Evolutionary conservation across 306 rosid species (phyloP), one percentile per base, ranked within the genome.

Genomic region (Urtica urens): DNA sequence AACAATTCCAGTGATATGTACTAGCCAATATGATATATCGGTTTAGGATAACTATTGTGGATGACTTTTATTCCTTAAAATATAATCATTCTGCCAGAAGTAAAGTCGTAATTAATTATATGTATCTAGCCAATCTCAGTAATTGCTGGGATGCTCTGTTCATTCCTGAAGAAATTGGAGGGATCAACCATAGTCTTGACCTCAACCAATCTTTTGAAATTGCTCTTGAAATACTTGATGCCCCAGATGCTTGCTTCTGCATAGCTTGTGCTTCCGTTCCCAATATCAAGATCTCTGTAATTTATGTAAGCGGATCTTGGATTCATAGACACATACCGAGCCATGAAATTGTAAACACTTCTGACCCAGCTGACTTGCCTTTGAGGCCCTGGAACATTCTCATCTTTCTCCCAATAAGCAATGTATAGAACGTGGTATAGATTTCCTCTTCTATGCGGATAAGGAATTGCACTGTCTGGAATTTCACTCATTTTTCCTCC

Each of bases 71-170:
- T n/a, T n/a, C n/a, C n/a, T n/a, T n/a, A n/a, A n/a, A n/a, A n/a
- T n/a, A n/a, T n/a, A n/a, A n/a, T n/a, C n/a, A n/a, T n/a, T n/a
- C n/a, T n/a, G n/a, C n/a, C n/a, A n/a, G n/a, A n/a, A n/a, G n/a
- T n/a, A n/a, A n/a, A n/a, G n/a, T n/a, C n/a, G n/a, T n/a, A n/a
- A n/a, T n/a, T n/a, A n/a, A n/a, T n/a, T n/a, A n/a, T n/a, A n/a
- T n/a, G n/a, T n/a, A n/a, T n/a, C n/a, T n/a, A n/a, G n/a, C n/a
- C n/a, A n/a, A n/a, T n/a, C n/a, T n/a, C n/a, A n/a, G n/a, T n/a
- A n/a, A n/a, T n/a, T n/a, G 88, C 72, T 33, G 96, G 96, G 23
- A 88, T 88, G 58, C 95, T 88, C 47, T 88, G 96, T 45, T 88
- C 96, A 53, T 88, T 79, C 39, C 93, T 69, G 60, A 88, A 88